Evolutionary conservation across 768 basidiomycete species (phyloP), one percentile per base, ranked within the genome.

Genomic region (Xanthoconium purpureum): DNA sequence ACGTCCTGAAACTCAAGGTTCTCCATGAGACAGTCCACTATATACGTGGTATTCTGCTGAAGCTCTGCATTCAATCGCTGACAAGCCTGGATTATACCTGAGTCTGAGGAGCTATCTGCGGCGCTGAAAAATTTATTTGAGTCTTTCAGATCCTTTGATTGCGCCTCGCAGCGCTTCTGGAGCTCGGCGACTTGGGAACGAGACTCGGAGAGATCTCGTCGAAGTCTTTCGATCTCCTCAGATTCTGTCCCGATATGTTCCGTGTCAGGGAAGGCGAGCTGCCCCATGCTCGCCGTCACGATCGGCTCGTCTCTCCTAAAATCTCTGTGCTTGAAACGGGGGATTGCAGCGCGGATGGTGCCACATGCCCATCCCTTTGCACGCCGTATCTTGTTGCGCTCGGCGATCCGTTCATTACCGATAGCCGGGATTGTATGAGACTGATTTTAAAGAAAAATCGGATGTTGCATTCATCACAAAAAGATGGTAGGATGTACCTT

Each of bases 41-140:
- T 60, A 13, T 58, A 54, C 33, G 40, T 54, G 8, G 56, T 35
- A 20, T 52, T 54, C 24, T 60, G 59, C 52, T 60, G 52, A 3
- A 58, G 15, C n/a, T 60, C 59, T 12, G 56, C 59, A 37, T 60
- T 60, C 39, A 60, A 43, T 38, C 39, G 58, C 39, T 58, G 56
- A 9, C 53, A 33, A 32, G 49, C 59, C 5, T 28, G 33, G 15
- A 54, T 58, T 11, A 60, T n/a, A 38, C 58, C 59, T 12, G 48
- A 47, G 39, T 60, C 59, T 14, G 59, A 60, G n/a, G 59, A 60
- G 43, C 54, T 60, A 32, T 60, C 59, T 14, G 56, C 47, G 6
- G 50, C 33, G 3, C 30, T 47, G 38, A 58, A 13, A 37, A 58
- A 58, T 18, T 11, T 17, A 33, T 54, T 60, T 29, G 57, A 47